A percentile compares a stretch with the other conserved stretches of the same genome.
These are phyloP conservation scores for Helotiales sp. DNA, from an alignment of 2,329 filamentous ascomycete genomes.

Conservation along the genomic window DNA sequence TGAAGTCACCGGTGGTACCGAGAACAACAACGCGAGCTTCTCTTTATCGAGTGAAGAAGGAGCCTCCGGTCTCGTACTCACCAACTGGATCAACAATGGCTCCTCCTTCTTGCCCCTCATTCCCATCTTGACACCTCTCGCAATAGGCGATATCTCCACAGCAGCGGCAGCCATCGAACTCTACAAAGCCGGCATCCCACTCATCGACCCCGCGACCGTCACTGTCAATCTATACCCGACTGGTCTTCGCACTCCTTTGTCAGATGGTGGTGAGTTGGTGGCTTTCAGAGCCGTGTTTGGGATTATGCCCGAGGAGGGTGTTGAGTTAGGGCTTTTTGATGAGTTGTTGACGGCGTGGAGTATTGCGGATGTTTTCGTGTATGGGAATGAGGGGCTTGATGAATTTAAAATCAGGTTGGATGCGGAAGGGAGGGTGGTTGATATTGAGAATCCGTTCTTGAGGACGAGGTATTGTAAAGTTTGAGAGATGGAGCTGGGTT, in stretches of 20 bases:
- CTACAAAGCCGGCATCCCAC: not conserved
- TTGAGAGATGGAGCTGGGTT: not conserved
- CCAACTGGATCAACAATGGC: not conserved
- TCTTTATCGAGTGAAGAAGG: not conserved
- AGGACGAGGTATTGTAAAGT: not conserved
- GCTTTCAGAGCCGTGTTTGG: not conserved
- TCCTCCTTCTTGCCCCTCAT: not conserved
- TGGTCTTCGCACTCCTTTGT: not conserved
- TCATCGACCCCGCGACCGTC: not conserved
- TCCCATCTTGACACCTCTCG: not conserved
- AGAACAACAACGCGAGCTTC: not conserved
- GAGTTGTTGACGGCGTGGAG: not conserved
- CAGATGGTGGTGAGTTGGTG: not conserved
- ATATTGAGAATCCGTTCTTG: not conserved
- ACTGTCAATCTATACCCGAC: not conserved
- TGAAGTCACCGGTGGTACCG: not conserved
- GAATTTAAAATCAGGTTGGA: not conserved
- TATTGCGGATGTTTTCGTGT: constrained; percentile 1
- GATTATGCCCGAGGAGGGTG: not conserved
- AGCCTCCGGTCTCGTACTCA: not conserved
- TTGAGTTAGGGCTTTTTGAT: not conserved
- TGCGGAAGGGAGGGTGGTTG: not conserved
- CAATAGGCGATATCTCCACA: not conserved
- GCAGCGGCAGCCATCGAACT: not conserved
- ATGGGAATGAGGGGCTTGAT: not conserved